Evolutionary conservation across 2,329 filamentous ascomycete species (phyloP).

Genomic region (Arthrobotrys iridis): DNA sequence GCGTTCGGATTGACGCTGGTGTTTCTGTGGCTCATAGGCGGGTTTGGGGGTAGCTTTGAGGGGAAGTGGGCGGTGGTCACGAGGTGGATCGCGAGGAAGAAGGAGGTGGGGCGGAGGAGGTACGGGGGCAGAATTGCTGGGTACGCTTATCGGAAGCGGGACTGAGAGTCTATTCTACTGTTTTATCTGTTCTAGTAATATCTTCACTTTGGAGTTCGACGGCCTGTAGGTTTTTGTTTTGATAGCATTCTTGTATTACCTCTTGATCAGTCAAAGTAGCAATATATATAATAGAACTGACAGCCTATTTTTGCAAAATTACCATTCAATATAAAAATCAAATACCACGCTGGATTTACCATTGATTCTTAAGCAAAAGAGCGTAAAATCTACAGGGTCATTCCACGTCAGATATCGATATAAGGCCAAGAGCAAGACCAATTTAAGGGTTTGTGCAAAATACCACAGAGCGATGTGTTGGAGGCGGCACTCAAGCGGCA

Average conservation of each 20-base stretch:
- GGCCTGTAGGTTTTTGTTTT: background rate
- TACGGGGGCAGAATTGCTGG: slow-evolving; percentile 10
- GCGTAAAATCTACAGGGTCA: too few relatives aligned
- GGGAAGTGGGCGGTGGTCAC: slow-evolving; percentile 22
- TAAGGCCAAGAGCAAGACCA: too few relatives aligned
- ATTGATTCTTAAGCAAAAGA: too few relatives aligned
- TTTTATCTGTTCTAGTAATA: background rate
- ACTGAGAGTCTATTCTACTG: background rate
- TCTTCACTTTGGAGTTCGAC: background rate
- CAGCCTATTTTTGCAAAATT: too few relatives aligned
- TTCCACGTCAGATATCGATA: too few relatives aligned
- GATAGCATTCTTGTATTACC: background rate
- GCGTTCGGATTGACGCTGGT: slow-evolving; percentile 44
- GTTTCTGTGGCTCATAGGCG: slow-evolving; percentile 45
- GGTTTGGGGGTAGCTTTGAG: slow-evolving; percentile 37
- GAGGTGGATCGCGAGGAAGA: slow-evolving; percentile 22
- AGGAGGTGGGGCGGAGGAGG: slow-evolving; percentile 19
- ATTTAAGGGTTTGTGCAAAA: background rate
- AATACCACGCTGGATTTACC: too few relatives aligned
- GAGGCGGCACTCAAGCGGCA: too few relatives aligned
- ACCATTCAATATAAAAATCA: too few relatives aligned
- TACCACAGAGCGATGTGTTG: background rate
- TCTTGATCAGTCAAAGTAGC: too few relatives aligned
- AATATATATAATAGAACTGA: too few relatives aligned
- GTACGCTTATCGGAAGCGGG: background rate